These are phyloP conservation scores for Striga asiatica DNA, from an alignment of 257 asterid species.

Conservation along the genomic window DNA sequence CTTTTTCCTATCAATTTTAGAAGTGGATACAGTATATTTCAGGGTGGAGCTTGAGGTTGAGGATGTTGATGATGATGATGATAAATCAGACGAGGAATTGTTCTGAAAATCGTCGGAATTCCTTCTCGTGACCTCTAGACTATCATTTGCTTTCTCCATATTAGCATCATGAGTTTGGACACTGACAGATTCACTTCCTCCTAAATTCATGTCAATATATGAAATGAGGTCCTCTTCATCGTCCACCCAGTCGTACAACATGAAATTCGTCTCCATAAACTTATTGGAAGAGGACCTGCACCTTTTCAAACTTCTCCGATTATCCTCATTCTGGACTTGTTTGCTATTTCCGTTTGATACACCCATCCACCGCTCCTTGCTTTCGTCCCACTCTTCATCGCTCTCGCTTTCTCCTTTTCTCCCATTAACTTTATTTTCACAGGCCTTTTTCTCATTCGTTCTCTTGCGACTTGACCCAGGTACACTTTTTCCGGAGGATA, in stretches of 20 bases:
- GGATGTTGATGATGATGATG: constrained; percentile 30
- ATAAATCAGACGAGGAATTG: constrained; percentile 18
- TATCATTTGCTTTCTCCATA: constrained; percentile 9
- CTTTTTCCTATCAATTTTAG: constrained; percentile 16
- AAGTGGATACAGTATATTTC: constrained; percentile 29
- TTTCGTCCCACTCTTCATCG: constrained; percentile 42
- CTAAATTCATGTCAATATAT: constrained; percentile 11
- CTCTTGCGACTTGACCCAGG: constrained; percentile 10
- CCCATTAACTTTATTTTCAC: constrained; percentile 9
- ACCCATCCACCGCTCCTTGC: constrained; percentile 20
- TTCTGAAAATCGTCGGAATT: constrained; percentile 17
- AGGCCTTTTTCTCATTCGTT: constrained; percentile 16
- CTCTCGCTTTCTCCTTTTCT: constrained; percentile 20
- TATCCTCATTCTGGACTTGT: constrained; percentile 14
- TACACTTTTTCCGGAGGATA: constrained; percentile 11
- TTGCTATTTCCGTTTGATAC: constrained; percentile 15
- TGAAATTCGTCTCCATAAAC: constrained; percentile 24
- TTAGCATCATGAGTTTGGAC: constrained; percentile 12
- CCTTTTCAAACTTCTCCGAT: constrained; percentile 30
- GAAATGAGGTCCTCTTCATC: constrained; percentile 41
- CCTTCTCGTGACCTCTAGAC: constrained; percentile 10
- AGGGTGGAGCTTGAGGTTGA: constrained; percentile 33
- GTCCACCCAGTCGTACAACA: constrained; percentile 41
- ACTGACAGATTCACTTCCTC: constrained; percentile 6
- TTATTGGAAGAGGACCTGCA: constrained; percentile 30